phyloP scores from a whole-genome alignment of 345 rosid species.

The Triadica sebifera region DNA sequence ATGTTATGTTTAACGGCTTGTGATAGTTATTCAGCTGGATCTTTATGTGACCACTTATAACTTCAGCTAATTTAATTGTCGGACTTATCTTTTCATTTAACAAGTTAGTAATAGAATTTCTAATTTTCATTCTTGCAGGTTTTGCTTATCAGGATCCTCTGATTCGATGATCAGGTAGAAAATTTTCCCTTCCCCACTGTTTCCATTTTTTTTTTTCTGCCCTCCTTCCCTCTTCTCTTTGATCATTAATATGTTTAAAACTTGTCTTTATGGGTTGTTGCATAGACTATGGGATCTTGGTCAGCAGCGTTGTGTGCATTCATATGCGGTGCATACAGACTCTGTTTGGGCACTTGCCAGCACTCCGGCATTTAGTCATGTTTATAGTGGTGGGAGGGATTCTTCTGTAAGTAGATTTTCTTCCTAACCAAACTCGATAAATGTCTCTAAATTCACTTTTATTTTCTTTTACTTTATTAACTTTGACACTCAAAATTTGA shows the following conservation, averaged over 20 bases:
- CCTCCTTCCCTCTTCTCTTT: not conserved
- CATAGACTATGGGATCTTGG: conserved; percentile 98
- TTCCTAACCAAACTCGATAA: conserved; percentile 6
- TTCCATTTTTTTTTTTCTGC: not conserved
- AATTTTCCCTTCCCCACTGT: not conserved
- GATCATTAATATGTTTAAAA: conserved; percentile 12
- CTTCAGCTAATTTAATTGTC: not conserved
- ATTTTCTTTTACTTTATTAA: not conserved
- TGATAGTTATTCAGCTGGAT: not conserved
- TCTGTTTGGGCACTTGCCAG: conserved; percentile 99
- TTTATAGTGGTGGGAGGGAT: conserved; percentile 99
- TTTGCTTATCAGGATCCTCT: conserved; percentile 96
- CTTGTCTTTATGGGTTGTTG: conserved; percentile 22
- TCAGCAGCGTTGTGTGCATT: conserved; percentile 97
- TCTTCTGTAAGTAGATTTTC: conserved; percentile 68
- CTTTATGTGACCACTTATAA: not conserved
- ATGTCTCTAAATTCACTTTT: not conserved
- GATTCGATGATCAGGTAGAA: conserved; percentile 97
- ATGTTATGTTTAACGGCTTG: not conserved
- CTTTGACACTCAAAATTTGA: conserved; percentile 8
- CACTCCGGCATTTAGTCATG: conserved; percentile 88
- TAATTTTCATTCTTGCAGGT: conserved; percentile 50
- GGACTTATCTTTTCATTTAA: not conserved
- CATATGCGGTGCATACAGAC: conserved; percentile 99
- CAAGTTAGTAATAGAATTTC: conserved; percentile 8